phyloP scores from a whole-genome alignment of 2,329 filamentous ascomycete species.

The Aspergillus fumigatus region DNA sequence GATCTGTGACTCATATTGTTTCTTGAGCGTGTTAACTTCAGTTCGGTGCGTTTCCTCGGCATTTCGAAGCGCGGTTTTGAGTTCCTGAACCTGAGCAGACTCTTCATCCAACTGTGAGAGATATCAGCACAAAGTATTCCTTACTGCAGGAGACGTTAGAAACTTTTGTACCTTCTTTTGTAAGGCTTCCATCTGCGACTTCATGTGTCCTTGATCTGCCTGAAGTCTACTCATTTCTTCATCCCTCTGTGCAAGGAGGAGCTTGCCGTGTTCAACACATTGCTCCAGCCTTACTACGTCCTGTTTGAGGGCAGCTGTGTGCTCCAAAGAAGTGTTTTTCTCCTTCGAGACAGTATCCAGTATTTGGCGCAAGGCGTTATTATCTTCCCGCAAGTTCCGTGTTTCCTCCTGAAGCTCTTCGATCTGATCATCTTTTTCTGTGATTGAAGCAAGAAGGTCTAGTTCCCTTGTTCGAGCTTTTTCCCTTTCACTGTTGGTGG shows the following conservation, averaged over 20 bases:
- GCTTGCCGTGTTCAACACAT: constrained; percentile 17
- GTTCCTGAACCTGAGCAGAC: constrained; percentile 15
- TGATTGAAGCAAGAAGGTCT: constrained; percentile 38
- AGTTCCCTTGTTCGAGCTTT: constrained; percentile 37
- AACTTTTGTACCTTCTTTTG: constrained; percentile 21
- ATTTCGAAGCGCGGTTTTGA: constrained; percentile 18
- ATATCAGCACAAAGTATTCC: constrained; percentile 4
- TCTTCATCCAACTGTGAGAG: constrained; percentile 21
- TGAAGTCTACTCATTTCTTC: constrained; percentile 21
- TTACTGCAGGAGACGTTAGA: background rate
- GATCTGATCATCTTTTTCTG: constrained; percentile 43
- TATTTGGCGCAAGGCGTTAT: constrained; percentile 15
- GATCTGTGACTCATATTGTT: constrained; percentile 18
- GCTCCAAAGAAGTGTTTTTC: constrained; percentile 19
- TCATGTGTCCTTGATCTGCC: constrained; percentile 16
- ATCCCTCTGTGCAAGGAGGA: constrained; percentile 20
- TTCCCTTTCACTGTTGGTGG: constrained; percentile 22
- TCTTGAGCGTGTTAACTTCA: constrained; percentile 17
- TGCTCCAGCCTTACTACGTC: constrained; percentile 21
- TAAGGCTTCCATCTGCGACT: constrained; percentile 12
- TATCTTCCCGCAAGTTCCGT: constrained; percentile 17
- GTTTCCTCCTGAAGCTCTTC: constrained; percentile 40
- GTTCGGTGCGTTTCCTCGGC: constrained; percentile 15
- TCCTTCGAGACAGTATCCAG: constrained; percentile 21
- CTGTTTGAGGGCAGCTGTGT: constrained; percentile 17